These are phyloP conservation scores for Paramecium sonneborni DNA, from an alignment of 73 alveolate genomes.

Conservation along the genomic window DNA sequence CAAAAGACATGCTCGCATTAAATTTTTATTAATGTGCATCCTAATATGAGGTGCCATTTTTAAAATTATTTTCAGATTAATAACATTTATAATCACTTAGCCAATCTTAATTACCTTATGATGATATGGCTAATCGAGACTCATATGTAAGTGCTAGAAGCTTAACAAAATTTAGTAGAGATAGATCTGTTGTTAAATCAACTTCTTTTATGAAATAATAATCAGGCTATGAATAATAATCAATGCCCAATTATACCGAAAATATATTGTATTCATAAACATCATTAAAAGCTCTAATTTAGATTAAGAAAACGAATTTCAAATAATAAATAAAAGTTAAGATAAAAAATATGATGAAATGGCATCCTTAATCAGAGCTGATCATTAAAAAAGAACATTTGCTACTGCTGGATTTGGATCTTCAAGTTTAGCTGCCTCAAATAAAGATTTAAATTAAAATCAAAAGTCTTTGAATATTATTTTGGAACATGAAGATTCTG, in stretches of 20 bases:
- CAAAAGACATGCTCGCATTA: background rate
- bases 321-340: background rate
- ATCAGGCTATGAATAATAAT: background rate
- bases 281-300: background rate
- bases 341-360: background rate
- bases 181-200: conserved; percentile 1
- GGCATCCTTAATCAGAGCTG: background rate
- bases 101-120: conserved; percentile 36
- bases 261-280: background rate
- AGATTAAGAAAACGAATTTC: conserved; percentile 23
- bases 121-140: background rate
- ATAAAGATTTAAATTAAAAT: background rate
- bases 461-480: conserved; percentile 22
- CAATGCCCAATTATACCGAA: background rate
- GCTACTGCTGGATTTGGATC: conserved; percentile 61
- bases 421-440: background rate
- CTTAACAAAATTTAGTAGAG: conserved; percentile 4
- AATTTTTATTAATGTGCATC: background rate
- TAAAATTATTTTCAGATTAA: background rate
- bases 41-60: background rate
- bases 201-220: conserved; percentile 44
- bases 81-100: background rate
- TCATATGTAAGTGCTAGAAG: conserved; percentile 4
- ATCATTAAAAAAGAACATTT: conserved; percentile 4
- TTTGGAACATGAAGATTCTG: background rate